These are phyloP conservation scores for Ascocoryne sarcoides DNA, from an alignment of 2,329 filamentous ascomycete genomes.

Conservation along the genomic window DNA sequence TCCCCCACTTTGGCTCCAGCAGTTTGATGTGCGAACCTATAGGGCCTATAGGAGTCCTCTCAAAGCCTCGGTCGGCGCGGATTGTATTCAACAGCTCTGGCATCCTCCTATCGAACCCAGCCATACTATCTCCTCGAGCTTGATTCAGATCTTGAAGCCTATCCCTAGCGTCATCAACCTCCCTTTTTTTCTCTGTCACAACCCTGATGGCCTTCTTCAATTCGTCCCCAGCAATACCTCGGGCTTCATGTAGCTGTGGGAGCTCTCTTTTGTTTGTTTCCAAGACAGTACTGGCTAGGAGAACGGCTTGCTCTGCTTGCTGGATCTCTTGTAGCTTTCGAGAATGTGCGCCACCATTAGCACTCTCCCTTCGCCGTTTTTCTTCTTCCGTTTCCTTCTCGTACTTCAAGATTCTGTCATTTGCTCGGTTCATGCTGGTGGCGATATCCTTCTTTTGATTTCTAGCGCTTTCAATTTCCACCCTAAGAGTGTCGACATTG, in stretches of 20 bases:
- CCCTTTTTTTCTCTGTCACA: slow-evolving; percentile 39
- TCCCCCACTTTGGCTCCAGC: slow-evolving; percentile 71
- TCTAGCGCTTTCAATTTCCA: slow-evolving; percentile 44
- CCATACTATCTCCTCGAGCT: slow-evolving; percentile 50
- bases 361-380: slow-evolving; percentile 52
- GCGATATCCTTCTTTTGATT: slow-evolving; percentile 59
- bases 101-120: slow-evolving; percentile 57
- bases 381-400: slow-evolving; percentile 46
- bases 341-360: slow-evolving; percentile 61
- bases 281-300: slow-evolving; percentile 35
- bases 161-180: slow-evolving; percentile 44
- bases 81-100: slow-evolving; percentile 59
- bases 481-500: slow-evolving; percentile 44
- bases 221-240: slow-evolving; percentile 28
- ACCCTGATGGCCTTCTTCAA: slow-evolving; percentile 28
- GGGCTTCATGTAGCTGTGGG: slow-evolving; percentile 29
- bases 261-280: slow-evolving; percentile 33
- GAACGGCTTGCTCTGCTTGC: slow-evolving; percentile 43
- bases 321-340: slow-evolving; percentile 52
- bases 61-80: slow-evolving; percentile 58
- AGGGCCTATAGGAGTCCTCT: slow-evolving; percentile 69
- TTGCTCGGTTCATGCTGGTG: slow-evolving; percentile 44
- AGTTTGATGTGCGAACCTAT: slow-evolving; percentile 72
- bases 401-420: slow-evolving; percentile 37
- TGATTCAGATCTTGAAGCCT: slow-evolving; percentile 43